Evolutionary conservation across 306 rosid species (phyloP).

Genomic region (Rubus idaeus): DNA sequence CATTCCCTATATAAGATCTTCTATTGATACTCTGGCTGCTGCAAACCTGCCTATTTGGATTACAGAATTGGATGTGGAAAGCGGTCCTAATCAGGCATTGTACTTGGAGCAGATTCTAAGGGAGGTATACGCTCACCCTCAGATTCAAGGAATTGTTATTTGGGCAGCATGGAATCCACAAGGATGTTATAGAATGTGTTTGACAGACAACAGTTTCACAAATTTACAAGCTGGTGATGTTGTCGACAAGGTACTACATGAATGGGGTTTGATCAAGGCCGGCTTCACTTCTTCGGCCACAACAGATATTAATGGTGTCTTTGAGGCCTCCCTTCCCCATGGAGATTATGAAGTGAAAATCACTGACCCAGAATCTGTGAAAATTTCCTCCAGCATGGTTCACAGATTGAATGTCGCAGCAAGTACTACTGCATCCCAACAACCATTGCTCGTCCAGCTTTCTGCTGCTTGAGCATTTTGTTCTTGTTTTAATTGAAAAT

Average conservation of each 20-base stretch:
- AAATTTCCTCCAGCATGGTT: not conserved
- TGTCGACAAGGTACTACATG: slow-evolving; percentile 60
- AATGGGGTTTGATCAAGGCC: slow-evolving; percentile 39
- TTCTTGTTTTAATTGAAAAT: not conserved
- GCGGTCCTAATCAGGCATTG: slow-evolving; percentile 35
- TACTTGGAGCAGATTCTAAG: slow-evolving; percentile 58
- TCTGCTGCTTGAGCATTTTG: not conserved
- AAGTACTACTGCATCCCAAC: not conserved
- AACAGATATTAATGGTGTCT: slow-evolving; percentile 33
- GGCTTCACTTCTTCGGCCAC: slow-evolving; percentile 17
- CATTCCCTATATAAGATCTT: slow-evolving; percentile 59
- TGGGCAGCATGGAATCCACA: slow-evolving; percentile 60
- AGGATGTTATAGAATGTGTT: slow-evolving; percentile 60
- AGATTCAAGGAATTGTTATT: slow-evolving; percentile 56
- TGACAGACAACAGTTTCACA: slow-evolving; percentile 60
- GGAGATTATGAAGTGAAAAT: slow-evolving; percentile 47
- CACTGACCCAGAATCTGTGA: slow-evolving; percentile 20
- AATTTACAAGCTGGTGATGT: slow-evolving; percentile 67
- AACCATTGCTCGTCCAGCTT: slow-evolving; percentile 23
- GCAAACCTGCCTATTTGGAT: slow-evolving; percentile 65
- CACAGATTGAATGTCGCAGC: slow-evolving; percentile 22
- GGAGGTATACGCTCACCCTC: slow-evolving; percentile 66
- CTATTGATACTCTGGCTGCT: slow-evolving; percentile 69
- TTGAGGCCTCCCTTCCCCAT: slow-evolving; percentile 42
- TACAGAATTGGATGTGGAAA: slow-evolving; percentile 62